These are phyloP conservation scores for Tolypocladium cylindrosporum DNA, from an alignment of 2,329 filamentous ascomycete genomes.

Conservation along the genomic window DNA sequence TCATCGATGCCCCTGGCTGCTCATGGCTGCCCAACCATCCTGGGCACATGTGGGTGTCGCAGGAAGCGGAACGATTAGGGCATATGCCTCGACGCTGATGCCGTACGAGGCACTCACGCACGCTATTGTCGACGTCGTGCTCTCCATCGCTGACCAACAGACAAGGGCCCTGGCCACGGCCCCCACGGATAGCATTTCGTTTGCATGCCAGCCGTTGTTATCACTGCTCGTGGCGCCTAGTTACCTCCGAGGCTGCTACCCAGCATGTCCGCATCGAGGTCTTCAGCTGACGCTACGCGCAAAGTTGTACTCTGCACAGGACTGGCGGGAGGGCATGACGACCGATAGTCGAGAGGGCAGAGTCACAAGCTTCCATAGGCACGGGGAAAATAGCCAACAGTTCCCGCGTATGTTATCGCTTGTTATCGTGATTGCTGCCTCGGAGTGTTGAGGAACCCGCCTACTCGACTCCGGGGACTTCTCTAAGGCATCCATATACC, in stretches of 20 bases:
- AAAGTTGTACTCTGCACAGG: too few relatives aligned
- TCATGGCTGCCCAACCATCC: not conserved
- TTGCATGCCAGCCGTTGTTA: too few relatives aligned
- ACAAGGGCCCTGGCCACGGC: too few relatives aligned
- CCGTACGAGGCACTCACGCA: not conserved
- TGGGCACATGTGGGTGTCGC: not conserved
- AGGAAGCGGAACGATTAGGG: not conserved
- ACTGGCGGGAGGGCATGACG: too few relatives aligned
- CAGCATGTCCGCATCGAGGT: too few relatives aligned
- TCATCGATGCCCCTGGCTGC: not conserved
- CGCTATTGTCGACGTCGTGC: too few relatives aligned
- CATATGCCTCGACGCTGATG: not conserved
- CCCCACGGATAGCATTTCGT: not conserved
- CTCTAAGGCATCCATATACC: not conserved
- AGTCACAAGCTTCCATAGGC: not conserved
- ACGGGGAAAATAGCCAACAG: too few relatives aligned
- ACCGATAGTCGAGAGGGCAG: too few relatives aligned
- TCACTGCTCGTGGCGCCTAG: not conserved
- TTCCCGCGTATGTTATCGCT: not conserved
- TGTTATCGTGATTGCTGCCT: not conserved
- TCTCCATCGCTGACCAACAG: not conserved
- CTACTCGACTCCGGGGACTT: not conserved
- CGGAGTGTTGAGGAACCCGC: not conserved
- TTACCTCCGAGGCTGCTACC: not conserved
- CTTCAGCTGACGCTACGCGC: too few relatives aligned